Conservation (phyloP, 179 eudicot genomes). For the Beta corolliflora region DNA sequence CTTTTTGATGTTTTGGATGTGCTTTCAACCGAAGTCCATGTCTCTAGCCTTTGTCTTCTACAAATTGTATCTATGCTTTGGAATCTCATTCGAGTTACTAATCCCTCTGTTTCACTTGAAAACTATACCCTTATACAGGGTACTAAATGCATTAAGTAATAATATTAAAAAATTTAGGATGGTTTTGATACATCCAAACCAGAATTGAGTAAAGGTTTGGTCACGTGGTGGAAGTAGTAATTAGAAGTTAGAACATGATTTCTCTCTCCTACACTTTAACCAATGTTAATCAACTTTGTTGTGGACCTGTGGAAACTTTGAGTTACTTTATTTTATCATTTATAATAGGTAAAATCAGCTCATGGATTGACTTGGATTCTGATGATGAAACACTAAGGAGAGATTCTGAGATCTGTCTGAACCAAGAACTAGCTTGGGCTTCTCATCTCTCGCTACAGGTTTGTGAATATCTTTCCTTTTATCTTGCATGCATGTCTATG, state of each 20-base stretch:
- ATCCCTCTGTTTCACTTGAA: too few species aligned
- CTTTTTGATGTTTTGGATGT: not conserved
- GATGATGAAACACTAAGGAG: slow-evolving; percentile 68
- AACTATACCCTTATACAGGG: too few species aligned
- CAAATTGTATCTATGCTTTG: not conserved
- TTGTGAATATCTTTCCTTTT: not conserved
- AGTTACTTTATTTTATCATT: not conserved
- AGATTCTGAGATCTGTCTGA: slow-evolving; percentile 79
- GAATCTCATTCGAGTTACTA: not conserved
- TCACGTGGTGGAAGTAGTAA: too few species aligned
- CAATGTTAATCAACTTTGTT: not conserved
- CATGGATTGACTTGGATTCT: slow-evolving; percentile 97
- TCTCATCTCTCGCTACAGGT: slow-evolving; percentile 98
- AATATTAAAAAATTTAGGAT: not conserved
- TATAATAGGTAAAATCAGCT: slow-evolving; percentile 76
- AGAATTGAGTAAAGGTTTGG: not conserved
- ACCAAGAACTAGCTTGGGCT: slow-evolving; percentile 96
- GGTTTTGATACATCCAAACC: not conserved
- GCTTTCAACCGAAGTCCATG: not conserved
- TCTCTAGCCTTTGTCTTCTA: not conserved
- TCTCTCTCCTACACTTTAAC: not conserved
- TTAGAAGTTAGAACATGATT: too few species aligned
- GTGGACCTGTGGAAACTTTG: not conserved
- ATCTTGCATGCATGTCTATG: not conserved
- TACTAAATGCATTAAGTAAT: not conserved